phyloP scores from a whole-genome alignment of 2,329 filamentous ascomycete genomes.

The Alternaria arborescens region DNA sequence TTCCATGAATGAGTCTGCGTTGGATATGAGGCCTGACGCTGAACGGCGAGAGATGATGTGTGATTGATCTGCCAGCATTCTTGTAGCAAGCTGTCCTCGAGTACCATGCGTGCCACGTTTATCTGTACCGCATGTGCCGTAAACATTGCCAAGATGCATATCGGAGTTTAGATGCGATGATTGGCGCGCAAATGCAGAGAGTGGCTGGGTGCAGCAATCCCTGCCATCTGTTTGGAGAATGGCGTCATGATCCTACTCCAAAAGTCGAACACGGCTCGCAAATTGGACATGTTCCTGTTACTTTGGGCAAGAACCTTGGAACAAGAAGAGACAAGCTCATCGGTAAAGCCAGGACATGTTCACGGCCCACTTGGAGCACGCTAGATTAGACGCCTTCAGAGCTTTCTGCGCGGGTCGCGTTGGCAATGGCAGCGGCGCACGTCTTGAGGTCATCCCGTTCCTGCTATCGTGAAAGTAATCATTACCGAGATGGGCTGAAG shows the following conservation, averaged over 20 bases:
- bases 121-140: neutral
- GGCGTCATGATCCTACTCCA: slow-evolving; percentile 11
- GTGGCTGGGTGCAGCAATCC: slow-evolving; percentile 15
- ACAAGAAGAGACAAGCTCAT: neutral
- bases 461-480: slow-evolving; percentile 6
- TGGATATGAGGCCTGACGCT: too few relatives aligned
- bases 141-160: slow-evolving; percentile 5
- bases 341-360: slow-evolving; percentile 9
- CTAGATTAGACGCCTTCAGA: slow-evolving; percentile 10
- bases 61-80: slow-evolving; percentile 1
- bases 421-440: slow-evolving; percentile 10
- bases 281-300: slow-evolving; percentile 2
- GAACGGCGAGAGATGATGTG: too few relatives aligned
- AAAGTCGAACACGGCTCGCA: slow-evolving; percentile 4
- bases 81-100: neutral
- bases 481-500: slow-evolving; percentile 3
- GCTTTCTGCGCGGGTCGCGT: slow-evolving; percentile 6
- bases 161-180: slow-evolving; percentile 8
- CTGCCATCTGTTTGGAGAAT: slow-evolving; percentile 7
- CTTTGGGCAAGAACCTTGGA: neutral
- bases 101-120: neutral
- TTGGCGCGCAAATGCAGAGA: slow-evolving; percentile 15
- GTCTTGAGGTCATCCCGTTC: slow-evolving; percentile 13
- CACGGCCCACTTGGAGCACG: slow-evolving; percentile 4
- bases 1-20: neutral